These are phyloP conservation scores for Colletotrichum somersetense DNA, from an alignment of 2,329 filamentous ascomycete genomes.

Conservation along the genomic window DNA sequence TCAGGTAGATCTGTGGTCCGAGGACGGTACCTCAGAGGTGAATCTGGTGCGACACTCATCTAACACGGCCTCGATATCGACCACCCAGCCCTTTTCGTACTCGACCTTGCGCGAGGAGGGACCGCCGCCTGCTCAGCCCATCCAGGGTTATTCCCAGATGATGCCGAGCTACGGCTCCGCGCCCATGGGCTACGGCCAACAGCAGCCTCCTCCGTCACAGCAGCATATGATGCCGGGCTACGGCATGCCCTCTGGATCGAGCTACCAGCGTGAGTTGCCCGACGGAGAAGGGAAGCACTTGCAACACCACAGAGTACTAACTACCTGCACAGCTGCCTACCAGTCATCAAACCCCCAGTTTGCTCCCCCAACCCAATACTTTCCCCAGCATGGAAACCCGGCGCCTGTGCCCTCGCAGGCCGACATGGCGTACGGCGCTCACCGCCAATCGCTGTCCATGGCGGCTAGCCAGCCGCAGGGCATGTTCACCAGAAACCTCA, in stretches of 20 bases:
- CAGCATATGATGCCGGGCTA: constrained; percentile 29
- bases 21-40: constrained; percentile 73
- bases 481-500: constrained; percentile 95
- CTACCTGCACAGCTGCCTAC: constrained; percentile 13
- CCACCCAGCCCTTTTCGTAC: constrained; percentile 83
- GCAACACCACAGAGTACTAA: constrained; percentile 7
- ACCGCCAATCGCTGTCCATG: constrained; percentile 51
- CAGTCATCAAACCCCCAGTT: constrained; percentile 49
- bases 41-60: constrained; percentile 75
- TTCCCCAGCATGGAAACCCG: constrained; percentile 50
- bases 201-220: constrained; percentile 27
- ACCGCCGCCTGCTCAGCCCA: constrained; percentile 35
- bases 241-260: constrained; percentile 40
- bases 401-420: constrained; percentile 47
- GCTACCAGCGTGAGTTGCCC: constrained; percentile 32
- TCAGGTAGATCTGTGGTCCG: constrained; percentile 77
- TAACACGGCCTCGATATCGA: constrained; percentile 81
- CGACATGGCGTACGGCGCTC: constrained; percentile 44
- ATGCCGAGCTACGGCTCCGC: constrained; percentile 31
- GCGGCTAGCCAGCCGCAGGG: constrained; percentile 72
- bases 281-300: background rate
- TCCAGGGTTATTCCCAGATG: constrained; percentile 44
- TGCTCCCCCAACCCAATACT: constrained; percentile 55
- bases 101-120: constrained; percentile 52
- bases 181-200: constrained; percentile 31